Evolutionary conservation across 2,329 filamentous ascomycete species (phyloP), one percentile per base, ranked within the genome.

Genomic region (Colletotrichum caudatum): DNA sequence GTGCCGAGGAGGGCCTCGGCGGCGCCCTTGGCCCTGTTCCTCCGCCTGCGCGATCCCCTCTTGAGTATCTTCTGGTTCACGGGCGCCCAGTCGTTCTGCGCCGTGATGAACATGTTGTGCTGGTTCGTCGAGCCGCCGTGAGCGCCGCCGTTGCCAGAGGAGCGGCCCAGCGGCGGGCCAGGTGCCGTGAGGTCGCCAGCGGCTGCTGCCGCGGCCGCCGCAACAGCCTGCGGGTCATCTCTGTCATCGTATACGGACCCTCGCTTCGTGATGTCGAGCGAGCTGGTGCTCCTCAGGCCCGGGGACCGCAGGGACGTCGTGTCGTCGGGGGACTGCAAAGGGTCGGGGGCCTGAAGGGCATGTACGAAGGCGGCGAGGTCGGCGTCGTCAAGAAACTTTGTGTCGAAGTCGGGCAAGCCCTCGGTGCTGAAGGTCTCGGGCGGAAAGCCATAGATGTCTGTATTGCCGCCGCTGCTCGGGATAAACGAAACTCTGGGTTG

Each of bases 61-160:
- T 81, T 84, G 76, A 83, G 79, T 29, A 95, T 87, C 69, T 88
- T 91, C 78, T 95, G 90, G 76, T 93, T 91, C 16, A 98, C 90
- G 0, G 96, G 96, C 20, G 93, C 91, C 96, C 96, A 99, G 84
- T 99, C 96, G 80, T 97, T 97, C 78, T 97, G 90, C 51, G 96
- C 95, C 4, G 94, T 93, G 77, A 98, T 94, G 79, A 95, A 94
- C 61, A 89, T 82, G 50, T 81, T 82, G 69, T 81, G 80, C 46
- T 78, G 75, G 18, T 62, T 74, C 74, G 75, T 81, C 66, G 72
- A 71, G 54, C 62, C 70, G 20, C 58, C 58, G 23, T 63, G 9
- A 18, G 33, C 62, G 63, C 48, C 66, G 60, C 37, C 69, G 46
- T 71, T 66, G 20, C 66, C 66, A 23, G 64, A 74, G n/a, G 48